Evolutionary conservation across 495 filamentous ascomycete species (phyloP).

Genomic region (Chlorociboria aeruginascens): DNA sequence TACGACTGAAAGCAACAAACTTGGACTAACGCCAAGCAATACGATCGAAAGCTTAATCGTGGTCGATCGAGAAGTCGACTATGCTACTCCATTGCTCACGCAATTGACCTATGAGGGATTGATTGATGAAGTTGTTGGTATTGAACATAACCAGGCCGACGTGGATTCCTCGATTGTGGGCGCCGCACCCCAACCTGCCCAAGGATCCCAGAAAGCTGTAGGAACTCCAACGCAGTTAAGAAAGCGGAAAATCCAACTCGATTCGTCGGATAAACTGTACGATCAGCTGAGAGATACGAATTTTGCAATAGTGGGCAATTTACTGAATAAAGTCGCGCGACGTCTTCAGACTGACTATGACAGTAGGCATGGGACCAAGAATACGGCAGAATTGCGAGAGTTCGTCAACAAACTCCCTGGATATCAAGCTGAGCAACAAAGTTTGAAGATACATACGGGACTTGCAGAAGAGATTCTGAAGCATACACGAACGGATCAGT

Average conservation of each 20-base stretch:
- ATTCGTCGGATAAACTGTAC: constrained; percentile 82
- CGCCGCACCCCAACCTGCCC: constrained; percentile 43
- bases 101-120: constrained; percentile 96
- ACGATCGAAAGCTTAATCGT: constrained; percentile 84
- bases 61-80: constrained; percentile 90
- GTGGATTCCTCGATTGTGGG: constrained; percentile 89
- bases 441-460: constrained; percentile 78
- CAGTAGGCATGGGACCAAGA: constrained; percentile 77
- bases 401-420: constrained; percentile 86
- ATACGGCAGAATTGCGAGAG: constrained; percentile 76
- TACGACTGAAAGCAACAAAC: constrained; percentile 42
- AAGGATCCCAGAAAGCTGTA: constrained; percentile 41
- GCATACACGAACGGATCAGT: constrained; percentile 74
- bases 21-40: constrained; percentile 74
- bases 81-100: constrained; percentile 79
- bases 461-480: constrained; percentile 93
- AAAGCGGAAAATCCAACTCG: constrained; percentile 84
- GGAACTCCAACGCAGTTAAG: constrained; percentile 44
- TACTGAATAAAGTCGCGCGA: constrained; percentile 83
- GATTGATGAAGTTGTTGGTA: constrained; percentile 87
- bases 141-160: constrained; percentile 80
- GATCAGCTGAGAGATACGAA: constrained; percentile 83
- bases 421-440: constrained; percentile 89
- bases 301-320: constrained; percentile 81
- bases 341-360: constrained; percentile 83